Base-by-base conservation (phyloP, 1,139 yeast species). In the Taiozyma sp. region DNA sequence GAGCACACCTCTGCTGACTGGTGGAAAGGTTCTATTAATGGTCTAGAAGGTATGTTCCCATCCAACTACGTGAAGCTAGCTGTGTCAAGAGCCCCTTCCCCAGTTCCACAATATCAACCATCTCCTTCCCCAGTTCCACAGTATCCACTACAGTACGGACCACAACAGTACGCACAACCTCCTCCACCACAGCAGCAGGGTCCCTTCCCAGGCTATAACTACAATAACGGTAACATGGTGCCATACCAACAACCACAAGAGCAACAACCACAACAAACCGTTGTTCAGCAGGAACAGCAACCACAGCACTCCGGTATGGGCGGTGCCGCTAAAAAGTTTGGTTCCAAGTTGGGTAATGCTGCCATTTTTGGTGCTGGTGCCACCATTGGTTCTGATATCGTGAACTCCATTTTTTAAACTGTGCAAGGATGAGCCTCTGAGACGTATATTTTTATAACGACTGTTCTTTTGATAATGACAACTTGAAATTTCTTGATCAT, bases 341-440 rank as follows among this genome's bases (percentile, higher is more conserved):
- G 97, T 21, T 76, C 88, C 52, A 85, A 88, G 68, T 73, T 91
- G 50, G 97, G 97, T 49, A 85, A 89, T 61, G 97, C 97, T 7
- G 95, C 95, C 30, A 81, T 91, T 53, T 91, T 89, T 60, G 98
- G 98, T 69, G 98, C 97, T 22, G 99, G 99, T 74, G 97, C 98
- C 42, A 86, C 97, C 1, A 75, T 91, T 50, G 98, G 99, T 62
- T 78, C 93, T 47, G 93, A 91, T 63, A 58, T 93, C 50, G 89
- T 93, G 56, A 85, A 91, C 70, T 81, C 90, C 44, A 90, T 91
- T 54, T 88, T 90, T 60, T 89, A 76, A 65, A 2, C 14, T 6
- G 26, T 19, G 4, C 22, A 1, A 1, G 26, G 11, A 10, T 16
- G 21, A 7, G 21, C 16, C n/a, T 19, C n/a, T 26, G 42, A 14